phyloP scores from a whole-genome alignment of 345 rosid species.

The Eutrema yunnanense region DNA sequence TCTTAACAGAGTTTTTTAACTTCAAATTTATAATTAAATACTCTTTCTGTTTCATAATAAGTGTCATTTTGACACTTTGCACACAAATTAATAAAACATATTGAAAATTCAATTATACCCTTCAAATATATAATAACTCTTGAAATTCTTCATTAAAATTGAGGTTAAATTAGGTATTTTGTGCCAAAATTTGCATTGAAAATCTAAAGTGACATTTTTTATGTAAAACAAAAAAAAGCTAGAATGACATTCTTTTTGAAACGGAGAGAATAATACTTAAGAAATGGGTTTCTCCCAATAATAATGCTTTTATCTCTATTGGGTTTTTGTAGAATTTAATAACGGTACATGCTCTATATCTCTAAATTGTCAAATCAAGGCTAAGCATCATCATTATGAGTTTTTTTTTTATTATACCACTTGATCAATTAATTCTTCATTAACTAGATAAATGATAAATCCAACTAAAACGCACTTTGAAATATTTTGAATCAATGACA shows the following conservation, averaged over 20 bases:
- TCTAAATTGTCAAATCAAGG: background rate
- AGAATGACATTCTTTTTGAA: accelerated
- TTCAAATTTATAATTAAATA: no score
- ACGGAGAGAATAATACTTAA: accelerated
- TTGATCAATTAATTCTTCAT: slow-evolving; percentile 16
- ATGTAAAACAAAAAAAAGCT: no score
- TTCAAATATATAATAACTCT: no score
- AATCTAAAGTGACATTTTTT: no score
- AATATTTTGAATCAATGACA: background rate
- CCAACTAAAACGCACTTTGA: slow-evolving; percentile 17
- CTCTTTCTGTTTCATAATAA: no score
- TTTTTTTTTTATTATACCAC: background rate
- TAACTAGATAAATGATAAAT: slow-evolving; percentile 2
- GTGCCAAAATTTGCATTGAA: no score
- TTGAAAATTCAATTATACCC: no score
- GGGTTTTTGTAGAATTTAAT: background rate
- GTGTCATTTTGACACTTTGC: no score
- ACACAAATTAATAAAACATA: no score
- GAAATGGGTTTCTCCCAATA: background rate
- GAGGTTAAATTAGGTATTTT: no score
- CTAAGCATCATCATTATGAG: background rate
- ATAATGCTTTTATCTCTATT: slow-evolving; percentile 3
- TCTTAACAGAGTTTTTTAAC: no score
- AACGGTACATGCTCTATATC: slow-evolving; percentile 6
- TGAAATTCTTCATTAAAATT: no score